Base-by-base conservation (phyloP, 495 filamentous ascomycete species). In the Recurvomyces mirabilis region DNA sequence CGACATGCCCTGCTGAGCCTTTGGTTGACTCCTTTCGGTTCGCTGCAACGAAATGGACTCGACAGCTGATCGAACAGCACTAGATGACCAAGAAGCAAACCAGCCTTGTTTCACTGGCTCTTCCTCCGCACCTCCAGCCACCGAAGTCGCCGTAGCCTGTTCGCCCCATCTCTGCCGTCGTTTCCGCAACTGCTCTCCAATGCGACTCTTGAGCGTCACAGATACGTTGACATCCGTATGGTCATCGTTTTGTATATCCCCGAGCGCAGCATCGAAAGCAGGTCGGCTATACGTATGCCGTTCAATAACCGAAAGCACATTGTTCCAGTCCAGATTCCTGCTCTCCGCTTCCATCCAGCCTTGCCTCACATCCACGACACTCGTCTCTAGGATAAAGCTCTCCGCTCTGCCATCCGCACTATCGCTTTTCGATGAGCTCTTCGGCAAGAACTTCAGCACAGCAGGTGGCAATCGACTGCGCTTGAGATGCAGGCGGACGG, bases 1-100 rank as follows among this genome's bases (percentile, higher is more conserved):
- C 43, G 81, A 83, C 91, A 99, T 95, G 14, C 93, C 91, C 58
- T 95, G 79, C 53, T 87, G 85, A 59, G 84, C 88, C 58, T 88
- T 93, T 42, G 81, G 68, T 42, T 96, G 68, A 30, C 87, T 84
- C 46, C 87, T 82, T 36, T 79, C 72, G 40, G 91, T 93, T 43
- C 86, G 78, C 46, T 77, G 84, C 36, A 89, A 71, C 0, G 85
- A 88, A 33, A 96, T 84, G 26, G 79, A 64, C 67, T 99, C 91
- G 56, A 99, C 93, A 44, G 81, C 93, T 17, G 82, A 69, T 62
- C 94, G 84, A 34, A 96, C 76, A 9, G 84, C 80, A 4, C 72
- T 73, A 11, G 84, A 87, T 4, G 85, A 86, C 70, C 93, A 82
- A 10, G 69, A 74, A 2, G 70, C 70, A 54, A 86, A 78, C 49